These are phyloP conservation scores for Hortaea werneckii DNA, from an alignment of 2,329 filamentous ascomycete genomes.

Conservation along the genomic window DNA sequence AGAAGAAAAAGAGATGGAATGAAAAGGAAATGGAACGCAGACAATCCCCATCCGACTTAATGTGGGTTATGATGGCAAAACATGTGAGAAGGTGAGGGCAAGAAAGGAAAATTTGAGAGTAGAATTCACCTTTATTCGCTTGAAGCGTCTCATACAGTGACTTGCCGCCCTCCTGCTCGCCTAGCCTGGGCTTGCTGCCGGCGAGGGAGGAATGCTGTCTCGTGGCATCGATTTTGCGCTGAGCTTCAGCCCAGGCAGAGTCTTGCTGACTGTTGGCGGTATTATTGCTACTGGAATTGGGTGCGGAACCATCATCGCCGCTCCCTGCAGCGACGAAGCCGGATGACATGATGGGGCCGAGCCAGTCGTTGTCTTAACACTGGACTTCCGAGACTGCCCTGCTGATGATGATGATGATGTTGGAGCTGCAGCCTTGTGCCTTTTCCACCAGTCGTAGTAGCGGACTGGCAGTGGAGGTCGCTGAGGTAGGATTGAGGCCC, in stretches of 20 bases:
- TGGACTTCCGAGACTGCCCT: not conserved
- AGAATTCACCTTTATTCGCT: conserved; percentile 61
- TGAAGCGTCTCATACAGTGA: conserved; percentile 66
- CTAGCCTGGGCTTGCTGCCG: conserved; percentile 41
- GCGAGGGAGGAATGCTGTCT: conserved; percentile 25
- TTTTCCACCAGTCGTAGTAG: no score
- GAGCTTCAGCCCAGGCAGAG: conserved; percentile 55
- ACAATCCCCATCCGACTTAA: no score
- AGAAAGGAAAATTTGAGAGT: no score
- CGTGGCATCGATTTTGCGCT: conserved; percentile 54
- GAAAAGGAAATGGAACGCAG: no score
- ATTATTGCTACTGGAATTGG: no score
- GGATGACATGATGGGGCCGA: conserved; percentile 27
- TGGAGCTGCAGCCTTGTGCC: no score
- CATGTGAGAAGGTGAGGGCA: no score
- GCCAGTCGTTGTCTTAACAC: not conserved
- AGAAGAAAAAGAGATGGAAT: no score
- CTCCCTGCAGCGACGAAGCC: conserved; percentile 44
- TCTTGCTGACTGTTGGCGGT: conserved; percentile 29
- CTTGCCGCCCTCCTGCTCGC: conserved; percentile 42
- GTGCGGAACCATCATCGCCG: conserved; percentile 27
- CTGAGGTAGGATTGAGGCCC: no score
- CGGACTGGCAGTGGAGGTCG: no score
- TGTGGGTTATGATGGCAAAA: no score
- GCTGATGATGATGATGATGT: not conserved